These are phyloP conservation scores for Heimioporus sp. DNA, from an alignment of 768 basidiomycete genomes.

Conservation along the genomic window DNA sequence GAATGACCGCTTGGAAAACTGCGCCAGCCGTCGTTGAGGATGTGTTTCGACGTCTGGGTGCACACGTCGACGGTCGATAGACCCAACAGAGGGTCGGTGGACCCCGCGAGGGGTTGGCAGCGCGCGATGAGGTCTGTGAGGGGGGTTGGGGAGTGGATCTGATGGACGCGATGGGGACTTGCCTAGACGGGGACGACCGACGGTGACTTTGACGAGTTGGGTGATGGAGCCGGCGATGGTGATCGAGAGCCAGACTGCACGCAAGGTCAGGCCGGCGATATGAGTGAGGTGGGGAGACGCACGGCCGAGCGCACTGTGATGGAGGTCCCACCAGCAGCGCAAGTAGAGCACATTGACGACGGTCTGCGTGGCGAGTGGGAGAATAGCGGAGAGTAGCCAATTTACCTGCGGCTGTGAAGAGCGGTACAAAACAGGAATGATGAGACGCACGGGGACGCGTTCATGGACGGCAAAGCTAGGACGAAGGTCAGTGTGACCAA, in stretches of 20 bases:
- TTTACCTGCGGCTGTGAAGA: slow-evolving; percentile 30
- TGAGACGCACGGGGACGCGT: slow-evolving; percentile 47
- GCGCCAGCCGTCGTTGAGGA: slow-evolving; percentile 79
- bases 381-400: slow-evolving; percentile 41
- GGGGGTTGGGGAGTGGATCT: not conserved
- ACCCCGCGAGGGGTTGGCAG: slow-evolving; percentile 64
- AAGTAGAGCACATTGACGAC: slow-evolving; percentile 68
- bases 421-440: not conserved
- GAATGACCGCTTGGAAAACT: slow-evolving; percentile 93
- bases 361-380: slow-evolving; percentile 68
- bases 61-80: slow-evolving; percentile 74
- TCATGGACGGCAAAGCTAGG: slow-evolving; percentile 64
- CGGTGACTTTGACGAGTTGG: slow-evolving; percentile 78
- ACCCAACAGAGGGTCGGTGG: slow-evolving; percentile 66
- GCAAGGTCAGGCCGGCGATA: not conserved
- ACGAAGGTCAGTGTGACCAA: not conserved
- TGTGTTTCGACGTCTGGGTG: slow-evolving; percentile 56
- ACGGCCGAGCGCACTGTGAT: slow-evolving; percentile 52
- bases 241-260: slow-evolving; percentile 64
- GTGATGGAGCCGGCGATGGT: slow-evolving; percentile 76
- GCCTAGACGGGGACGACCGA: slow-evolving; percentile 90
- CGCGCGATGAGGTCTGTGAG: slow-evolving; percentile 28
- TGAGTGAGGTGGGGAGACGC: not conserved
- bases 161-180: not conserved
- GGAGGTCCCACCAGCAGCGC: slow-evolving; percentile 85